These are phyloP conservation scores for Leptoxyphium fumago DNA, from an alignment of 2,329 filamentous ascomycete species.

Conservation along the genomic window DNA sequence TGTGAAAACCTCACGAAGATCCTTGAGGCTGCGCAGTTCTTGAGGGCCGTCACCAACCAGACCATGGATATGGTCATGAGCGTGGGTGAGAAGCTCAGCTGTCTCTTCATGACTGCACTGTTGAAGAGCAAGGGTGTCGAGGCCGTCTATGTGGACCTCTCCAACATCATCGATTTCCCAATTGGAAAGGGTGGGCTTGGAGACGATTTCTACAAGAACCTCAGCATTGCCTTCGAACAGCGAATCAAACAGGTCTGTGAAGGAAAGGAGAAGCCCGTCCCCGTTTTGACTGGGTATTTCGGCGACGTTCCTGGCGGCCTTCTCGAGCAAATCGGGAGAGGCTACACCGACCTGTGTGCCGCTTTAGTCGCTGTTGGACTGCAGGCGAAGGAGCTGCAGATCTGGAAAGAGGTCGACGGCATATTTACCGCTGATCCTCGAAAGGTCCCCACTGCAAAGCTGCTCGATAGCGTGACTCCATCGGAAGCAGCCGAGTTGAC, in stretches of 20 bases:
- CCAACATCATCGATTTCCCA: slow-evolving; percentile 59
- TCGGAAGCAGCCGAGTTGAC: slow-evolving; percentile 92
- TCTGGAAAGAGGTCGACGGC: slow-evolving; percentile 98
- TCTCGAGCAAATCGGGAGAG: slow-evolving; percentile 80
- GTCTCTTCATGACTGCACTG: slow-evolving; percentile 74
- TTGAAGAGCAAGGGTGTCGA: slow-evolving; percentile 68
- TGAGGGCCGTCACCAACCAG: slow-evolving; percentile 36
- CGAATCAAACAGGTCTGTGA: slow-evolving; percentile 24
- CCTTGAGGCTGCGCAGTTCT: slow-evolving; percentile 44
- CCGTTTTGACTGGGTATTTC: slow-evolving; percentile 72
- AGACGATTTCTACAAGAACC: slow-evolving; percentile 32
- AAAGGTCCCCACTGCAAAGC: slow-evolving; percentile 80
- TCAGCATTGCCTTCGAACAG: slow-evolving; percentile 26
- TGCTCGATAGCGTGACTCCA: slow-evolving; percentile 81
- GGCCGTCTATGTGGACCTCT: slow-evolving; percentile 80
- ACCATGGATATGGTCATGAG: slow-evolving; percentile 65
- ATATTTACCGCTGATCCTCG: slow-evolving; percentile 79
- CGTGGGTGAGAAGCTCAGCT: slow-evolving; percentile 91
- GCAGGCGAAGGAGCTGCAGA: slow-evolving; percentile 76
- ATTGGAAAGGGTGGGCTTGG: slow-evolving; percentile 25
- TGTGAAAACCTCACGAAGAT: slow-evolving; percentile 70
- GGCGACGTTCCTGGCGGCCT: slow-evolving; percentile 83
- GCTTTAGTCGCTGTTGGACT: slow-evolving; percentile 81
- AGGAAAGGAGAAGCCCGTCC: slow-evolving; percentile 30
- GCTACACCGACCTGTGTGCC: slow-evolving; percentile 93